Evolutionary conservation across 2,329 filamentous ascomycete species (phyloP), one percentile per base, ranked within the genome.

Genomic region (Fusarium xylarioides): DNA sequence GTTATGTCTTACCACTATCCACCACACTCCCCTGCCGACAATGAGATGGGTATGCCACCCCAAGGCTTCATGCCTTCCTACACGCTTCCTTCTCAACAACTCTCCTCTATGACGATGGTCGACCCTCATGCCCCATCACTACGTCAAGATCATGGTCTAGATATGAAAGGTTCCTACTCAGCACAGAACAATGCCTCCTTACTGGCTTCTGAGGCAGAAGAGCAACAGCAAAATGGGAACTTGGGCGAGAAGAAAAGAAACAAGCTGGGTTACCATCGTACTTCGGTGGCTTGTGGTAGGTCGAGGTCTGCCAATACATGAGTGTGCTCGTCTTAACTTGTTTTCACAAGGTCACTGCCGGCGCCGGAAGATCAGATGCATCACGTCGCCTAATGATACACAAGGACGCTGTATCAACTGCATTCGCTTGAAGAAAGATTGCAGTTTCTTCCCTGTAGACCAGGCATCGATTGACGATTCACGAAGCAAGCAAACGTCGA

Each of bases 231-330:
- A 42, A 66, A 82, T 60, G 80, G 80, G 30, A 76, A 82, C 35
- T 75, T 83, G n/a, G 83, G 81, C 40, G 88, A 90, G 66, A 90
- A 87, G 81, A 87, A 85, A 68, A 91, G 95, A 79, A 98, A 97
- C 82, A 98, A 97, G 83, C 87, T 98, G 69, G 95, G 95, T 43
- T 98, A 98, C 81, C 95, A 98, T 84, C 91, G 95, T 79, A 97
- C 95, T 40, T 97, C 95, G 49, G 94, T 98, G 77, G 96, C 95
- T 76, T 98, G 95, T 85, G 93, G 95, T 98, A 89, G 90, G 95
- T 91, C 42, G 23, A 7, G 5, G 21, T 64, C 46, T 42, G 11
- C 18, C 34, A 32, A 16, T 42, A 16, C n/a, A 14, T 28, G 4
- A 14, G 30, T 19, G 14, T 52, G 40, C 26, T 30, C 34, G 26